Evolutionary conservation across 2,329 filamentous ascomycete genomes (phyloP).

Genomic region (Talaromyces sp.): DNA sequence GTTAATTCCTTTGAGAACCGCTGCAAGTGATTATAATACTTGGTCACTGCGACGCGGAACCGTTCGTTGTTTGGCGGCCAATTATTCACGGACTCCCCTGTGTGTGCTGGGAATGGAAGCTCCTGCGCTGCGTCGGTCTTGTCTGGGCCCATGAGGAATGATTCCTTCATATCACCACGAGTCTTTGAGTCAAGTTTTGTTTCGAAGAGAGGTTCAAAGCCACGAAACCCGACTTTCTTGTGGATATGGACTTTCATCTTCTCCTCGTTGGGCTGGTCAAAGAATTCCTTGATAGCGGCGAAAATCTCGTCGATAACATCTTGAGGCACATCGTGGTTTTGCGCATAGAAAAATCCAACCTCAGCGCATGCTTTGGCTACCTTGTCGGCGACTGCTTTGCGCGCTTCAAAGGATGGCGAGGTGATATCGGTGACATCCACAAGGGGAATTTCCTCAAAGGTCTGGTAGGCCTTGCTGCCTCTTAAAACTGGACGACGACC

Average conservation of each 20-base stretch:
- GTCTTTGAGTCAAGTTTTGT: neutral
- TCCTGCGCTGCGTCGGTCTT: neutral
- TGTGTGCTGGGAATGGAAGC: neutral
- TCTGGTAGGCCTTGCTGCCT: neutral
- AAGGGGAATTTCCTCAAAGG: neutral
- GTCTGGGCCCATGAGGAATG: neutral
- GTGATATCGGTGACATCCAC: neutral
- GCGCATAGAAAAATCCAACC: neutral
- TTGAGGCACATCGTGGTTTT: neutral
- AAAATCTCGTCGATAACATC: neutral
- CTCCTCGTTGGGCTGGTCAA: neutral
- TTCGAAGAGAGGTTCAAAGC: neutral
- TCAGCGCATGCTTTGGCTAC: neutral
- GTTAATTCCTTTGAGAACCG: neutral
- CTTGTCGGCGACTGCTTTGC: neutral
- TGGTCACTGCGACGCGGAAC: neutral
- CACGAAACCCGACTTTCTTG: neutral
- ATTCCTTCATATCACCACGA: neutral
- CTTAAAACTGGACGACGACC: neutral
- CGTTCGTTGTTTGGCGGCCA: neutral
- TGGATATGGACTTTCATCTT: neutral
- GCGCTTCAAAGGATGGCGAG: neutral
- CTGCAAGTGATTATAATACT: neutral
- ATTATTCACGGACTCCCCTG: neutral
- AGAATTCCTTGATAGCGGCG: neutral